Evolutionary conservation across 768 basidiomycete species (phyloP).

Genomic region (Infundibulicybe gibba): DNA sequence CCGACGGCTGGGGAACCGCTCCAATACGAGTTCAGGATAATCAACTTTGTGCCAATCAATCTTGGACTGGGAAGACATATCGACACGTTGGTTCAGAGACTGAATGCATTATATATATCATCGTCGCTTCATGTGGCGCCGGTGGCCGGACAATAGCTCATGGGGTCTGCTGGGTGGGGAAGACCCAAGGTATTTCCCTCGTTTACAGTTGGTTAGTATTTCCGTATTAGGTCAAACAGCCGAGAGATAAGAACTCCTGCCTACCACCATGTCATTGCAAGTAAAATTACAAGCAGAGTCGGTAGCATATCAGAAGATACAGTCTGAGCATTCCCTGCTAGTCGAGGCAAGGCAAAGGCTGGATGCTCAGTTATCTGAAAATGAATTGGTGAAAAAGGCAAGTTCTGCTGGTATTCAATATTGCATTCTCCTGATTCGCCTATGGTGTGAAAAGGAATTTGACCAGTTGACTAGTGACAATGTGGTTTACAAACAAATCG

Average conservation of each 20-base stretch:
- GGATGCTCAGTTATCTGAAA: constrained; percentile 90
- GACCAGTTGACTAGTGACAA: constrained; percentile 68
- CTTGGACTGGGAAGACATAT: constrained; percentile 29
- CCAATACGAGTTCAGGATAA: constrained; percentile 59
- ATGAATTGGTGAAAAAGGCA: constrained; percentile 89
- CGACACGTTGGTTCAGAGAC: too few species aligned
- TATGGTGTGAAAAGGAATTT: constrained; percentile 67
- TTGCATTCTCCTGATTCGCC: background rate
- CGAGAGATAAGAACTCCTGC: too few species aligned
- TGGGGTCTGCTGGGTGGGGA: too few species aligned
- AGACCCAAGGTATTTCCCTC: too few species aligned
- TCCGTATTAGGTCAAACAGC: too few species aligned
- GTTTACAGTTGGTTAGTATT: too few species aligned
- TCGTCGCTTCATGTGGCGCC: too few species aligned
- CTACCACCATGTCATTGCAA: constrained; percentile 47
- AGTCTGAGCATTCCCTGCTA: constrained; percentile 63
- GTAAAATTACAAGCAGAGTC: constrained; percentile 65
- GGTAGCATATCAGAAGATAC: constrained; percentile 76
- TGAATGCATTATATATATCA: too few species aligned
- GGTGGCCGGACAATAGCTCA: too few species aligned
- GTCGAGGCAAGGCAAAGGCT: constrained; percentile 83
- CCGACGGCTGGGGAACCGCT: constrained; percentile 78
- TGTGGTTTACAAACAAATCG: constrained; percentile 85
- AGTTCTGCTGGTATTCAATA: constrained; percentile 3
- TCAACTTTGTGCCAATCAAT: constrained; percentile 62